Percentiles rank a stretch among this genome's conserved stretches.
phyloP scores from a whole-genome alignment of 1,284 basidiomycete species.

The Peniophora sp. region DNA sequence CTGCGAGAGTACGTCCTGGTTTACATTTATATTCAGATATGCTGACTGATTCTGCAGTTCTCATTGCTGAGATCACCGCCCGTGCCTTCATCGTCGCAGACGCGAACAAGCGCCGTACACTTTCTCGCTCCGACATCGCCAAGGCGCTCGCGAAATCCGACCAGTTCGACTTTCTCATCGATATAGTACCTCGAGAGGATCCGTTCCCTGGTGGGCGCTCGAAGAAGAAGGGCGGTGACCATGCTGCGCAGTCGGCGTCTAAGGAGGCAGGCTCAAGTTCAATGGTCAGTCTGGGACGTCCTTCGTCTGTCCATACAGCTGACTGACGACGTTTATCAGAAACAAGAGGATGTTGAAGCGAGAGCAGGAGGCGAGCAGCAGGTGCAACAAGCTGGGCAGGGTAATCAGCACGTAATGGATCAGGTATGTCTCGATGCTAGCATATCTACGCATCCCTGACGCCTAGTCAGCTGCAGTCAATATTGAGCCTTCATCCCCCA shows the following conservation, averaged over 20 bases:
- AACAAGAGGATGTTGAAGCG: no score
- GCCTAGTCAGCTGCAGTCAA: neutral
- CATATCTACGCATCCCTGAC: neutral
- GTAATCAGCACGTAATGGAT: neutral
- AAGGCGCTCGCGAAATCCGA: slow-evolving; percentile 86
- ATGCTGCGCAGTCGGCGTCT: neutral
- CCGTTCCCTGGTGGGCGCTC: slow-evolving; percentile 18
- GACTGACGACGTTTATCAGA: no score
- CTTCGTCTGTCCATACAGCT: no score
- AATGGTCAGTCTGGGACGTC: neutral
- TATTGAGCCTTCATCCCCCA: neutral
- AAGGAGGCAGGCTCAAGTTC: neutral
- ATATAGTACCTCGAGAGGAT: slow-evolving; percentile 85
- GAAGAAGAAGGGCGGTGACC: slow-evolving; percentile 18
- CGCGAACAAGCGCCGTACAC: slow-evolving; percentile 85
- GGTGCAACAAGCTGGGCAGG: no score
- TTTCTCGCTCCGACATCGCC: slow-evolving; percentile 86
- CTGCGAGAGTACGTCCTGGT: slow-evolving; percentile 74
- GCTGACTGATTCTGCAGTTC: slow-evolving; percentile 53
- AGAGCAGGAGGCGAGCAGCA: no score
- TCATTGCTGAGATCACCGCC: slow-evolving; percentile 90
- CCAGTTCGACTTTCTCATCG: slow-evolving; percentile 90
- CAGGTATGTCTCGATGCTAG: neutral
- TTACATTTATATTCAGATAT: slow-evolving; percentile 1
- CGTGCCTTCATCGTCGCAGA: slow-evolving; percentile 92